Conservation (phyloP, 306 rosid species). For the Biancaea sappan region DNA sequence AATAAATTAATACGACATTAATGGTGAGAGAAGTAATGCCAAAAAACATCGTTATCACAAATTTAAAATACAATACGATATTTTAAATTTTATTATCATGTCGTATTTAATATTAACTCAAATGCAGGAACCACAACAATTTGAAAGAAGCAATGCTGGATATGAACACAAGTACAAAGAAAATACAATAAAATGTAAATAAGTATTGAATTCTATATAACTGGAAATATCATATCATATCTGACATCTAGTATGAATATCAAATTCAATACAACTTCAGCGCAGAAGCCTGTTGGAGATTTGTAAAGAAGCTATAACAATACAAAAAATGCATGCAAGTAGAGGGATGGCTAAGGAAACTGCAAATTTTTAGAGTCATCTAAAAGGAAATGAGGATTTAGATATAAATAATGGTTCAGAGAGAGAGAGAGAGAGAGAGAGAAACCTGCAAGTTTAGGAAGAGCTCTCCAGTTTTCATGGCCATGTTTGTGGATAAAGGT, state of each 20-base stretch:
- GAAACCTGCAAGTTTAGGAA: slow-evolving; percentile 87
- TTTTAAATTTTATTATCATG: too few species aligned
- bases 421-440: background rate
- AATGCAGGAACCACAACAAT: too few species aligned
- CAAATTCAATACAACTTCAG: too few species aligned
- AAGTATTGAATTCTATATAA: background rate
- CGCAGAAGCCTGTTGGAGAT: background rate
- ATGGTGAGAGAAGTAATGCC: too few species aligned
- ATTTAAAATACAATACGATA: too few species aligned
- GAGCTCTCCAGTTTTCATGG: slow-evolving; percentile 97
- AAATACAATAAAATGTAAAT: background rate
- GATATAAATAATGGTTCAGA: too few species aligned
- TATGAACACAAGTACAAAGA: too few species aligned
- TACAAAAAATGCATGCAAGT: slow-evolving; percentile 20
- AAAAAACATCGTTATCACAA: too few species aligned
- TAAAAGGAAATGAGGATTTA: slow-evolving; percentile 19
- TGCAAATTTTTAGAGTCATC: background rate
- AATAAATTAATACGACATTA: too few species aligned
- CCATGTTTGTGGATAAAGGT: slow-evolving; percentile 85
- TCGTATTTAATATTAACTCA: too few species aligned
- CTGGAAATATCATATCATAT: background rate
- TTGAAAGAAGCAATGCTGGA: too few species aligned
- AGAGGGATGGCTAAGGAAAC: background rate
- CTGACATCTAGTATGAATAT: too few species aligned
- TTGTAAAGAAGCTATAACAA: background rate